These are phyloP conservation scores for Dactylellina haptotyla DNA, from an alignment of 2,329 filamentous ascomycete genomes.

Conservation along the genomic window DNA sequence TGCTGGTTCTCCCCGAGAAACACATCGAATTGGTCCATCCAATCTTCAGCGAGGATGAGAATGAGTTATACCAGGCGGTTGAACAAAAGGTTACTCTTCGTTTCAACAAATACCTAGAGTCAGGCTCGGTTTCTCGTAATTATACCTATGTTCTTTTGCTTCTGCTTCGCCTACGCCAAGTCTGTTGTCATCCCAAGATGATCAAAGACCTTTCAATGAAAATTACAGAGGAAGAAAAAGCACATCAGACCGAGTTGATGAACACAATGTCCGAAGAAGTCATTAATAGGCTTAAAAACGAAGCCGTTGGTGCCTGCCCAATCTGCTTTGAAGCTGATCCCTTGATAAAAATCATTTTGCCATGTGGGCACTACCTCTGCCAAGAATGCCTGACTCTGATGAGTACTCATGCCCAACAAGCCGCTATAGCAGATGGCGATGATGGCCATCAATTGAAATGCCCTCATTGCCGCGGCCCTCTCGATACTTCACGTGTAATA, in stretches of 20 bases:
- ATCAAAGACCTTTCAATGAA: constrained; percentile 69
- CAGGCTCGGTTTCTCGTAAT: constrained; percentile 74
- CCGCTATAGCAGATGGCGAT: constrained; percentile 71
- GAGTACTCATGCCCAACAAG: constrained; percentile 69
- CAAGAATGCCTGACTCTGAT: constrained; percentile 78
- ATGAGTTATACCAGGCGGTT: constrained; percentile 72
- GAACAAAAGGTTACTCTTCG: constrained; percentile 74
- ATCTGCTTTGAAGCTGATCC: constrained; percentile 47
- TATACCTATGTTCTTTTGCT: constrained; percentile 85
- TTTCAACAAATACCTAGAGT: constrained; percentile 80
- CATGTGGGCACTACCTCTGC: constrained; percentile 85
- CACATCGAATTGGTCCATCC: constrained; percentile 71
- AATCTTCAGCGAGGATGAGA: constrained; percentile 74
- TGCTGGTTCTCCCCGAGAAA: constrained; percentile 75
- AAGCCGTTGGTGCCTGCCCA: constrained; percentile 55
- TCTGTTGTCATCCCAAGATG: constrained; percentile 79
- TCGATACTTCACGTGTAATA: constrained; percentile 76
- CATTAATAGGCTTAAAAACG: constrained; percentile 55
- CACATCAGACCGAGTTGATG: constrained; percentile 65
- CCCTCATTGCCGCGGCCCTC: constrained; percentile 76
- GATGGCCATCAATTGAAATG: constrained; percentile 70
- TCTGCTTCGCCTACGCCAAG: constrained; percentile 80
- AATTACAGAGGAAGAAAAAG: constrained; percentile 61
- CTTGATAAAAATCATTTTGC: constrained; percentile 70
- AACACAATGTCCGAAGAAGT: constrained; percentile 67